Evolutionary conservation across 2,329 filamentous ascomycete species (phyloP).

Genomic region (Talaromyces sp.): DNA sequence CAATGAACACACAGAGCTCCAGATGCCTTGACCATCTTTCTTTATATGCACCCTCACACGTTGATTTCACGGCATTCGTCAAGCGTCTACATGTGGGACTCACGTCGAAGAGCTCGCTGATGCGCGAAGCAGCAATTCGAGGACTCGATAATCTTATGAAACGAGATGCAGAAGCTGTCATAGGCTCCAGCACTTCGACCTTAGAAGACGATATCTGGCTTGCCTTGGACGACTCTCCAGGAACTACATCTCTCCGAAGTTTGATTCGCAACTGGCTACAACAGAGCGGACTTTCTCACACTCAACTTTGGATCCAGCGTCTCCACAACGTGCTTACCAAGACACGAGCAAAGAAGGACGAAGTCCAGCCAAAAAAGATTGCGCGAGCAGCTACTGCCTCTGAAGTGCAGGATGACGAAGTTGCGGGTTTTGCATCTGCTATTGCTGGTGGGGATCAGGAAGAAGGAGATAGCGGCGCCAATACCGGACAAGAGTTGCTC

Average conservation of each 20-base stretch:
- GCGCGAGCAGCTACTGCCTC: constrained; percentile 49
- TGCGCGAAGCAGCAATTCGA: constrained; percentile 78
- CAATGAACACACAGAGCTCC: constrained; percentile 72
- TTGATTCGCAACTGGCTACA: constrained; percentile 91
- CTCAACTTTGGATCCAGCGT: constrained; percentile 78
- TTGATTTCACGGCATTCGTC: constrained; percentile 82
- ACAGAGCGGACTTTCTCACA: constrained; percentile 79
- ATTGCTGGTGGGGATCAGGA: constrained; percentile 59
- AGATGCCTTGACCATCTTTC: constrained; percentile 87
- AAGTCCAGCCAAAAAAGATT: constrained; percentile 37
- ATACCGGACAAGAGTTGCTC: constrained; percentile 75
- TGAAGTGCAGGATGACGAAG: constrained; percentile 94
- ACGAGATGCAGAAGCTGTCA: constrained; percentile 77
- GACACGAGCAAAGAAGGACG: constrained; percentile 66
- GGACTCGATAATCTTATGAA: constrained; percentile 95
- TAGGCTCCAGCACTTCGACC: constrained; percentile 69
- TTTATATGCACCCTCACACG: constrained; percentile 82
- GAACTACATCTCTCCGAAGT: constrained; percentile 75
- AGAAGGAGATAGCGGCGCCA: constrained; percentile 48
- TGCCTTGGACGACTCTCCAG: constrained; percentile 72
- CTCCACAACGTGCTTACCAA: constrained; percentile 88
- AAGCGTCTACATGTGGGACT: constrained; percentile 75
- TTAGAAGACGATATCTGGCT: constrained; percentile 93
- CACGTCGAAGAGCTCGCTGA: constrained; percentile 62
- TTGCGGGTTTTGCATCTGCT: constrained; percentile 87